Evolutionary conservation across 345 rosid species (phyloP).

Genomic region (Cardamine resedifolia): DNA sequence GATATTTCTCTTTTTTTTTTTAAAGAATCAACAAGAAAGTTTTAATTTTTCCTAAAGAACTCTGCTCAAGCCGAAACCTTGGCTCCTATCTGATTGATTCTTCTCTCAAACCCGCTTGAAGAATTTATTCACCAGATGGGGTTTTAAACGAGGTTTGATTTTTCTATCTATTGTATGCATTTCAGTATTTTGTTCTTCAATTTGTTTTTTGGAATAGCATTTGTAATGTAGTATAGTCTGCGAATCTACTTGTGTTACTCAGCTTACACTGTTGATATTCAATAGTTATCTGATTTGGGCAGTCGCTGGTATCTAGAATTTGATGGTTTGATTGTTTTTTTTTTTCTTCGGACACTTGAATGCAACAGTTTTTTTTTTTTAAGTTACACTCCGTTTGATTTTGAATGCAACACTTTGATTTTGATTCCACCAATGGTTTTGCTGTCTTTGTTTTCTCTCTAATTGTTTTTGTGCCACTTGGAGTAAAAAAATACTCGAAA

Average conservation of each 20-base stretch:
- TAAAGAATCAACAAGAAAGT: not conserved
- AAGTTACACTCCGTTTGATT: conserved; percentile 28
- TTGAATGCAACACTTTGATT: not conserved
- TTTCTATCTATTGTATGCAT: not conserved
- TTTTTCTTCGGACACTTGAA: not conserved
- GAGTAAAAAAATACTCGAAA: no score
- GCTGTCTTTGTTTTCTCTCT: not conserved
- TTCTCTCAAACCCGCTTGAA: not conserved
- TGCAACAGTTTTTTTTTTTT: conserved; percentile 32
- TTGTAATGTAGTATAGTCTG: not conserved
- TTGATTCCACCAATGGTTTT: conserved; percentile 5
- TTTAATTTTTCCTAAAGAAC: not conserved
- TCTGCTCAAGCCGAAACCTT: not conserved
- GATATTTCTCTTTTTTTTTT: not conserved
- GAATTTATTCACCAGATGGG: not conserved
- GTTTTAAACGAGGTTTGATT: not conserved
- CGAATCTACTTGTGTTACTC: not conserved
- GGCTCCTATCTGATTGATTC: conserved; percentile 15
- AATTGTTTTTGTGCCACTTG: not conserved
- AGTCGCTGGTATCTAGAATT: not conserved
- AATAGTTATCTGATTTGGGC: not conserved
- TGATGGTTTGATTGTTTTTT: not conserved
- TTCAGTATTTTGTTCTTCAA: not conserved
- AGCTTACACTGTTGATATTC: not conserved
- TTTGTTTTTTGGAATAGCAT: not conserved